phyloP scores from a whole-genome alignment of 1,284 basidiomycete species.

The Ceratobasidium sp. region DNA sequence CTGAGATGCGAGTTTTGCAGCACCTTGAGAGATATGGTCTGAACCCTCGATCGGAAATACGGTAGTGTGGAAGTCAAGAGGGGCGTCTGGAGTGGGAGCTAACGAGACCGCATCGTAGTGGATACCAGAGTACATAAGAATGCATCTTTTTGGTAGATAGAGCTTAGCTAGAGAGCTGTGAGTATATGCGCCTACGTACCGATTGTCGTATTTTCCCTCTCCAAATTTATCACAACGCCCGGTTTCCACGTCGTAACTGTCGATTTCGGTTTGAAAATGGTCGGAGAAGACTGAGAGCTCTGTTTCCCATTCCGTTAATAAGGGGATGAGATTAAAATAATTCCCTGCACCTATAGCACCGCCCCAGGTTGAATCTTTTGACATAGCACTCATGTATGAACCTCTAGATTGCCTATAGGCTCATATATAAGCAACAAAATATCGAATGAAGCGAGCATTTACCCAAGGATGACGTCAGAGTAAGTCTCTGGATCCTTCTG shows the following conservation, averaged over 20 bases:
- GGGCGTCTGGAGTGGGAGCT: slow-evolving; percentile 76
- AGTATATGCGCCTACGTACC: slow-evolving; percentile 43
- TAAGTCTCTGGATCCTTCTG: slow-evolving; percentile 72
- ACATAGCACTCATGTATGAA: slow-evolving; percentile 81
- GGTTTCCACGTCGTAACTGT: slow-evolving; percentile 88
- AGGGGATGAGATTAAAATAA: slow-evolving; percentile 3
- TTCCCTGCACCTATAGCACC: slow-evolving; percentile 72
- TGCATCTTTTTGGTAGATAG: slow-evolving; percentile 47
- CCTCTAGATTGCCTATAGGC: slow-evolving; percentile 69
- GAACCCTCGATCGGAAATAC: slow-evolving; percentile 68
- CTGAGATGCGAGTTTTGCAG: slow-evolving; percentile 71
- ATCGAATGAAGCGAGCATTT: slow-evolving; percentile 46
- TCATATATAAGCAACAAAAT: background rate
- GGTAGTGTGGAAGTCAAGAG: slow-evolving; percentile 86
- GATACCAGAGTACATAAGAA: slow-evolving; percentile 90
- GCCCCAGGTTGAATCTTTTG: slow-evolving; percentile 84
- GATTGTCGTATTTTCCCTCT: slow-evolving; percentile 57
- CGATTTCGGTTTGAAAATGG: slow-evolving; percentile 84
- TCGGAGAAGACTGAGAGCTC: slow-evolving; percentile 83
- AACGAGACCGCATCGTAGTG: slow-evolving; percentile 91
- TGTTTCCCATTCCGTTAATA: slow-evolving; percentile 30
- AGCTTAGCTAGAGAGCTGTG: background rate
- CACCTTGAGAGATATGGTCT: slow-evolving; percentile 69
- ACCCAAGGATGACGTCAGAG: slow-evolving; percentile 86
- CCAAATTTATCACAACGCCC: slow-evolving; percentile 88